Evolutionary conservation across 2,329 filamentous ascomycete genomes (phyloP).

Genomic region (Cercospora sp.): DNA sequence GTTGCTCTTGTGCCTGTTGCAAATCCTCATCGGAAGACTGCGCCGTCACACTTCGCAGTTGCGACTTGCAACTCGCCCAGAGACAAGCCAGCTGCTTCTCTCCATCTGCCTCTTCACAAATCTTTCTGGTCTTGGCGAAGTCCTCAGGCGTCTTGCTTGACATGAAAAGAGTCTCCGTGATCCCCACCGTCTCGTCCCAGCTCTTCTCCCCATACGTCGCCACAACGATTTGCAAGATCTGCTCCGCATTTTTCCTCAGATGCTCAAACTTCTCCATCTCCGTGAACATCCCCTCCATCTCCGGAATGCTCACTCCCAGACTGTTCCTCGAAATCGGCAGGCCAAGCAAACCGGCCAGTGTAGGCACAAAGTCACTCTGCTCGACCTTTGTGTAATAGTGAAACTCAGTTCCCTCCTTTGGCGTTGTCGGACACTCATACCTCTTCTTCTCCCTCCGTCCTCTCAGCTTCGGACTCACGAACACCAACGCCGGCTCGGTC

Average conservation of each 20-base stretch:
- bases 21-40: neutral
- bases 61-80: conserved; percentile 23
- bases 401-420: conserved; percentile 64
- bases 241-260: conserved; percentile 73
- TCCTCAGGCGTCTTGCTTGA: conserved; percentile 6
- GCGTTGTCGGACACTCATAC: conserved; percentile 55
- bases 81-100: conserved; percentile 30
- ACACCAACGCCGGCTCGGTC: conserved; percentile 88
- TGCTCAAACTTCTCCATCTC: conserved; percentile 55
- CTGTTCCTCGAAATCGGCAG: conserved; percentile 90
- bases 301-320: conserved; percentile 77
- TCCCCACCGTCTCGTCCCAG: conserved; percentile 20
- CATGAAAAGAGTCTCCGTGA: neutral
- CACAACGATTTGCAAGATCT: conserved; percentile 74
- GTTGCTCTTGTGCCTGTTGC: neutral
- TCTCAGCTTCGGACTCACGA: conserved; percentile 46
- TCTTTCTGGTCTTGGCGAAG: conserved; percentile 3
- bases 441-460: conserved; percentile 6
- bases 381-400: conserved; percentile 83
- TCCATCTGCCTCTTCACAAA: conserved; percentile 24
- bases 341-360: conserved; percentile 79
- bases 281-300: conserved; percentile 76
- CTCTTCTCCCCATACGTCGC: conserved; percentile 61
- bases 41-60: conserved; percentile 30
- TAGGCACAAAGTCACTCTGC: conserved; percentile 91